Conservation (phyloP, 305 asterid genomes). For the Nicotiana rustica region DNA sequence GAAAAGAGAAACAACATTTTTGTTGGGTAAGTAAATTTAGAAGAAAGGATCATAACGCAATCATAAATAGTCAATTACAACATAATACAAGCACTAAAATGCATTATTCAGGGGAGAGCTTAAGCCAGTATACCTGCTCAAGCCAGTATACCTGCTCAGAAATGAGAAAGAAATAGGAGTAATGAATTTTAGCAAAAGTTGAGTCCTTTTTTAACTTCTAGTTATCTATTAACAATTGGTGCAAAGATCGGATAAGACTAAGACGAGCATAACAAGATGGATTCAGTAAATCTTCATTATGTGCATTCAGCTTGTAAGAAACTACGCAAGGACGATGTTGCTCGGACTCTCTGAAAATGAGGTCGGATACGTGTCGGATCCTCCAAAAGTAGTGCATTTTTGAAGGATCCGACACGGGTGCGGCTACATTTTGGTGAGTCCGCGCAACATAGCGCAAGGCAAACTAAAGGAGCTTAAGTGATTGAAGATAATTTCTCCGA, state of each 20-base stretch:
- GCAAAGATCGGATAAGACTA: constrained; percentile 18
- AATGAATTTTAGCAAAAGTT: neutral
- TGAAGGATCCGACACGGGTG: too few species aligned
- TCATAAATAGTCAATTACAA: neutral
- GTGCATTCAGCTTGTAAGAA: neutral
- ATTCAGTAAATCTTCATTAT: neutral
- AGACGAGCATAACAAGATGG: neutral
- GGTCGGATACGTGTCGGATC: too few species aligned
- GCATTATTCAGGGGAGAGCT: neutral
- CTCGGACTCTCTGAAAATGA: too few species aligned
- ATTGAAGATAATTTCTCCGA: neutral
- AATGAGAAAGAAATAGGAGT: neutral
- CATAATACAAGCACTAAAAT: neutral
- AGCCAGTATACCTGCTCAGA: neutral
- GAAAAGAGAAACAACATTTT: neutral
- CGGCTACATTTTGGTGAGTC: too few species aligned
- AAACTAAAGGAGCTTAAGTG: neutral
- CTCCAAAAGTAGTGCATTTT: too few species aligned
- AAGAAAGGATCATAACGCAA: neutral
- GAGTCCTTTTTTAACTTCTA: neutral
- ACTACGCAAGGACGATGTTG: neutral
- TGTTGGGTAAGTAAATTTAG: neutral
- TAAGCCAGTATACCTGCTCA: neutral
- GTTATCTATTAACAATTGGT: neutral
- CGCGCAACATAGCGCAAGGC: neutral